Percentiles rank a stretch among this genome's conserved stretches.
These are phyloP conservation scores for Leccinum imitatum DNA, from an alignment of 768 basidiomycete species.

Conservation along the genomic window DNA sequence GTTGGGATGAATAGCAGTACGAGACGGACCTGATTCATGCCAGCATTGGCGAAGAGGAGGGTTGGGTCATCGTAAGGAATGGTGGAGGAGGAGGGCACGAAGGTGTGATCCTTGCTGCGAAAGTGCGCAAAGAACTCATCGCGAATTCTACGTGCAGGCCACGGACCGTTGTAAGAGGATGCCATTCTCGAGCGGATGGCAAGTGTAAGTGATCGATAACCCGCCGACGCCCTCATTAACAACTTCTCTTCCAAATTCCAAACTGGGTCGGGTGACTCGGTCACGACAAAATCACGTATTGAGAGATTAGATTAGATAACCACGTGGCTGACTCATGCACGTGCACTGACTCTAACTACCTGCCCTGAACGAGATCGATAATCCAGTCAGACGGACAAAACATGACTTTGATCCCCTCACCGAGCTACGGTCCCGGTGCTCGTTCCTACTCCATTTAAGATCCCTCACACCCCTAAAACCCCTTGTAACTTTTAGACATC, in stretches of 20 bases:
- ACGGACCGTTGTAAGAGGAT: constrained; percentile 42
- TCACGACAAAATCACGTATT: not conserved
- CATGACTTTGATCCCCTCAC: constrained; percentile 14
- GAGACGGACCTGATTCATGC: constrained; percentile 82
- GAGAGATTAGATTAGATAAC: constrained; percentile 22
- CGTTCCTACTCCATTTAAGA: not conserved
- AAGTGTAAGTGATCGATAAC: constrained; percentile 24
- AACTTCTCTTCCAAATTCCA: not conserved
- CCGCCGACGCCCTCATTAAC: constrained; percentile 8
- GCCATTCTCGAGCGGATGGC: constrained; percentile 22
- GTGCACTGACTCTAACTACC: constrained; percentile 19
- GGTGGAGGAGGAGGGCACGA: constrained; percentile 87
- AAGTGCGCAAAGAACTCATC: constrained; percentile 93
- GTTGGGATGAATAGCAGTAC: not conserved
- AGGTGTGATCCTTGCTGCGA: constrained; percentile 73
- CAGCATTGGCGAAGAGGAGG: constrained; percentile 96
- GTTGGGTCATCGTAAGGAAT: constrained; percentile 99
- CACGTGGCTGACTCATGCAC: not conserved
- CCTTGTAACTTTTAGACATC: constrained; percentile 48
- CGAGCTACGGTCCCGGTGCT: constrained; percentile 29
- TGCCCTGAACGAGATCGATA: constrained; percentile 52
- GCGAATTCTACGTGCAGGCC: constrained; percentile 83
- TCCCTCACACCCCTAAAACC: no score
- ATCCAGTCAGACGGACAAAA: constrained; percentile 17
- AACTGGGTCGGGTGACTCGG: constrained; percentile 10